Evolutionary conservation across 495 filamentous ascomycete genomes (phyloP), one percentile per base, ranked within the genome.

Genomic region (Staphylotrichum longicolle): DNA sequence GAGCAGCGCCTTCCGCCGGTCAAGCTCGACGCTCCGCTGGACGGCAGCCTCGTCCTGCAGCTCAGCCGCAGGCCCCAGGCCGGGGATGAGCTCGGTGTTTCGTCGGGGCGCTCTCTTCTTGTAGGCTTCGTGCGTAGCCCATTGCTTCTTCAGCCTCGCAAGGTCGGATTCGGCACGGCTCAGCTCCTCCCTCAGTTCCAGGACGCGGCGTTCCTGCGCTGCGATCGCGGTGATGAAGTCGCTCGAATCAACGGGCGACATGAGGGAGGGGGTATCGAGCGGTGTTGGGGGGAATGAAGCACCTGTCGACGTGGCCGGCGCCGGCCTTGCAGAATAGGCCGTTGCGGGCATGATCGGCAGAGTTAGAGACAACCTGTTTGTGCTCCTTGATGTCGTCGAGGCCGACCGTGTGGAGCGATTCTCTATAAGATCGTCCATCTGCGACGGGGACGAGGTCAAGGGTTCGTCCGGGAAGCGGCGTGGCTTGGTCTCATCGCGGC

Each of bases 151-250:
- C 51, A 98, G 77, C 59, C 77, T 84, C 39, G 78, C 74, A 59
- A 98, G 77, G 40, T 96, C 91, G 4, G 73, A 70, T 69, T 98
- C 94, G 9, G 94, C 93, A 56, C 86, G 86, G 7, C 77, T 72
- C 11, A 98, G 80, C 71, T 97, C 94, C 72, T 98, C 94, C 52
- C 86, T 87, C 37, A 98, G 79, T 77, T 98, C 94, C 46, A 98
- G 77, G 6, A 98, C 93, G 54, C 85, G 85, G n/a, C 94, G 85
- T 71, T 98, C 94, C 73, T 97, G 92, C 5, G 91, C 88, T 12
- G 94, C 94, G 58, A 98, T 86, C 39, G 91, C 89, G 41, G 90
- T 90, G 45, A 98, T 84, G 63, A 96, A 88, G n/a, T 85, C 82
- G 66, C 80, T 87, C 32, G 88, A 78, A 65, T 95, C 91, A 45